Conservation (phyloP, 768 basidiomycete species). For the Tricholomella constricta region DNA sequence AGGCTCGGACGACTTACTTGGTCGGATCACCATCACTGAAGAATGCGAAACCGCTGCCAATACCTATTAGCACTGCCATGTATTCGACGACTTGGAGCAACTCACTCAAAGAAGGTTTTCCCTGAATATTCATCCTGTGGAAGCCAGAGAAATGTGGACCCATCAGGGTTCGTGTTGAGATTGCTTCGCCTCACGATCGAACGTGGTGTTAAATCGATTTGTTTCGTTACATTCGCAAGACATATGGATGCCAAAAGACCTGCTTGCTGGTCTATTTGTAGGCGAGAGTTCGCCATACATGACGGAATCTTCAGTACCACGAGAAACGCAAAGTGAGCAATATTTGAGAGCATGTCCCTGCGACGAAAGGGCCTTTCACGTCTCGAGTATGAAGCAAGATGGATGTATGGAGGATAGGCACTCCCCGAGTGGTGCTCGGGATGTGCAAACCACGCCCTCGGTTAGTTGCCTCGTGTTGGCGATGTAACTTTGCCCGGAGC, state of each 20-base stretch:
- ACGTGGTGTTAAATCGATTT: background rate
- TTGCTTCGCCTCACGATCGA: conserved; percentile 23
- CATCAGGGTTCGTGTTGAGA: conserved; percentile 45
- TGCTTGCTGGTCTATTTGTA: conserved; percentile 6
- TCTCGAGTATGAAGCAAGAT: too few species aligned
- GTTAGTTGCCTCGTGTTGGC: conserved; percentile 16
- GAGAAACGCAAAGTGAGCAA: conserved; percentile 3
- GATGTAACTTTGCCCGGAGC: background rate
- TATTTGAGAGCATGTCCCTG: conserved; percentile 6
- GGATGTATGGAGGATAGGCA: too few species aligned
- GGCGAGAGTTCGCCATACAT: conserved; percentile 10
- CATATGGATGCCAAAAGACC: background rate
- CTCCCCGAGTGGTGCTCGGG: too few species aligned
- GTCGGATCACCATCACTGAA: conserved; percentile 68
- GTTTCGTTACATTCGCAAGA: background rate
- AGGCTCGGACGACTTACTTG: conserved; percentile 43
- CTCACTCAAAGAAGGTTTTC: conserved; percentile 70
- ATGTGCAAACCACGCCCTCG: conserved; percentile 8
- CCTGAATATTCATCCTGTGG: conserved; percentile 69
- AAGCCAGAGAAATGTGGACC: conserved; percentile 62
- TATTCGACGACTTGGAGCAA: conserved; percentile 7
- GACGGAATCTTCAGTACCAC: conserved; percentile 2
- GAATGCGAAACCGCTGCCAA: conserved; percentile 56
- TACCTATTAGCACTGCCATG: conserved; percentile 4
- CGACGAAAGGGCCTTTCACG: background rate